These are phyloP conservation scores for Yamadazyma akitaensis DNA, from an alignment of 805 yeast species.

Conservation along the genomic window DNA sequence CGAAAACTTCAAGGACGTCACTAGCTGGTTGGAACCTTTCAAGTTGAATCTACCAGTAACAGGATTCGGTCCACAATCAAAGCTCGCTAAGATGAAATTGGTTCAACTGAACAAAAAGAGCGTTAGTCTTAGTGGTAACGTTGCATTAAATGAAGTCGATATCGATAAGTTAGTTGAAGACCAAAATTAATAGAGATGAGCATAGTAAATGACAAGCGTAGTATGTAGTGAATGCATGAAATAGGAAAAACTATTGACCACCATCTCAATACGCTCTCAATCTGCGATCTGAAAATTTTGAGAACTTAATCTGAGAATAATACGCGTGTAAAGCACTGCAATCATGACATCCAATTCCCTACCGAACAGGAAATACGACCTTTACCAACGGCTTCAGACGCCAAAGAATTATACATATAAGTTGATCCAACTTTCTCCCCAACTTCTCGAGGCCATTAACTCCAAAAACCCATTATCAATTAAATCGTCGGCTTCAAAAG, in stretches of 20 bases:
- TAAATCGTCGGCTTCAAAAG: slow-evolving; percentile 30
- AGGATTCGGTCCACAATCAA: slow-evolving; percentile 73
- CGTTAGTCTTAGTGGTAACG: slow-evolving; percentile 59
- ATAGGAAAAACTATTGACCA: not conserved
- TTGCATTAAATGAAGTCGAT: slow-evolving; percentile 67
- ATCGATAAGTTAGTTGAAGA: slow-evolving; percentile 65
- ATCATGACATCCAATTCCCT: not conserved
- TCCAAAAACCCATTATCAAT: slow-evolving; percentile 25
- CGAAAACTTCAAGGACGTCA: slow-evolving; percentile 57
- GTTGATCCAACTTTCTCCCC: slow-evolving; percentile 53
- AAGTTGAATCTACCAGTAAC: slow-evolving; percentile 63
- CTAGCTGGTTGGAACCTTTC: slow-evolving; percentile 68
- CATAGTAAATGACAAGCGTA: not conserved
- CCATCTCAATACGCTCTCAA: not conserved
- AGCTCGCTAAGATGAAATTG: slow-evolving; percentile 60
- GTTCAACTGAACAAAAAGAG: slow-evolving; percentile 48
- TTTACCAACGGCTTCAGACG: not conserved
- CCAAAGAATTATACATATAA: slow-evolving; percentile 29
- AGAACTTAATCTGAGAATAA: not conserved
- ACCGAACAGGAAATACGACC: not conserved
- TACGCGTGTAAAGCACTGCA: not conserved
- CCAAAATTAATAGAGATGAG: slow-evolving; percentile 46
- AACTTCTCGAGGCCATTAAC: slow-evolving; percentile 38
- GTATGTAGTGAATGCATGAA: not conserved
- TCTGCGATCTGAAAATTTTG: not conserved